These are phyloP conservation scores for Alternaria hordeiaustralica DNA, from an alignment of 2,329 filamentous ascomycete species.

Conservation along the genomic window DNA sequence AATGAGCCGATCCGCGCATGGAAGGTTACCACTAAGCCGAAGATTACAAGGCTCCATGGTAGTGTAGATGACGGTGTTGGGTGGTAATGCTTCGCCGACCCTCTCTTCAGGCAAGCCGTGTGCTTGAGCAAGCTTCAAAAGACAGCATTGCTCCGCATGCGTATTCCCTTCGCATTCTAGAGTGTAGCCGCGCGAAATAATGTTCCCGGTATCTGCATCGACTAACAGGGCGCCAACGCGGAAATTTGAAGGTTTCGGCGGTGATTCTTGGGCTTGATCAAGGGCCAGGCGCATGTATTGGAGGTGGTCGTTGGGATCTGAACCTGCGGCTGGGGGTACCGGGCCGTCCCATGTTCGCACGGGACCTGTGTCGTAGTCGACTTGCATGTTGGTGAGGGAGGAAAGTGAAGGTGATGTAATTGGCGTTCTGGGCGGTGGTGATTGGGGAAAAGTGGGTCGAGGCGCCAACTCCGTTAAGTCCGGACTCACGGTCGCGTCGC, in stretches of 20 bases:
- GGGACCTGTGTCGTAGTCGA: constrained; percentile 19
- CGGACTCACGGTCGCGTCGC: constrained; percentile 37
- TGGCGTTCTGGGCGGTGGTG: constrained; percentile 3
- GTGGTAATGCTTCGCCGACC: constrained; percentile 60
- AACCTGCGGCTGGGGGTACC: constrained; percentile 18
- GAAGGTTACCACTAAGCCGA: constrained; percentile 74
- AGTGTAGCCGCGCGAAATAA: constrained; percentile 86
- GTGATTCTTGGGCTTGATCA: constrained; percentile 76
- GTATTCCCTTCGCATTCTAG: constrained; percentile 92
- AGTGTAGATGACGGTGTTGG: constrained; percentile 76
- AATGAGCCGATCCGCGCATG: constrained; percentile 82
- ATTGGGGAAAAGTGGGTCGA: constrained; percentile 4
- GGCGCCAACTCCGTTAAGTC: constrained; percentile 27
- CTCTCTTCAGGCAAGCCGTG: constrained; percentile 58
- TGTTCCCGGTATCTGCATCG: constrained; percentile 59
- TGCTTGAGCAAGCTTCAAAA: constrained; percentile 69
- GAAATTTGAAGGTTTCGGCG: constrained; percentile 89
- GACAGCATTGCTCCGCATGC: constrained; percentile 92
- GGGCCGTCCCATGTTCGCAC: constrained; percentile 29
- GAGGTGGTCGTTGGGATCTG: constrained; percentile 37
- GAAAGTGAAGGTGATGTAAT: constrained; percentile 10
- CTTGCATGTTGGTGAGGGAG: constrained; percentile 27
- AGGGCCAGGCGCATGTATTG: constrained; percentile 75
- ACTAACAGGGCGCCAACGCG: constrained; percentile 92
- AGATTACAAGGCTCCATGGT: constrained; percentile 88